Percentiles rank a stretch among this genome's conserved stretches.
Evolutionary conservation across 257 asterid species (phyloP).

Genomic region (Schizonepeta tenuifolia): DNA sequence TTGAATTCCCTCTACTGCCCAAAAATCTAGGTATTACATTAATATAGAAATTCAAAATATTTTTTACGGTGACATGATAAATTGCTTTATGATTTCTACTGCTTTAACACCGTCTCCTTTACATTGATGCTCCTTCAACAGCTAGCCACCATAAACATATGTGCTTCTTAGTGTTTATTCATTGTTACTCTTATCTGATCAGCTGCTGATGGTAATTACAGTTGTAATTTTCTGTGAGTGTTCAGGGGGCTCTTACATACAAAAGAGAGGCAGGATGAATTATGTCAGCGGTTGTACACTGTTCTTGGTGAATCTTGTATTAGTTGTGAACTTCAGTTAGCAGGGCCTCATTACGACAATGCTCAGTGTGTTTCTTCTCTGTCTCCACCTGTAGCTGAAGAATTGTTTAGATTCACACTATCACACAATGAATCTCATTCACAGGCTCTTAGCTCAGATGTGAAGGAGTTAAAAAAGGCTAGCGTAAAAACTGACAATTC

Average conservation of each 20-base stretch:
- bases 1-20: not conserved
- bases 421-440: conserved; percentile 61
- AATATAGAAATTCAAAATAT: not conserved
- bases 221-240: conserved; percentile 23
- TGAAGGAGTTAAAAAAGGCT: conserved; percentile 61
- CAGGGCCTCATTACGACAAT: conserved; percentile 54
- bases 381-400: conserved; percentile 58
- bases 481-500: conserved; percentile 68
- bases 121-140: not conserved
- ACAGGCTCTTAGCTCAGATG: conserved; percentile 71
- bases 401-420: conserved; percentile 61
- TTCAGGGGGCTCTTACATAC: conserved; percentile 72
- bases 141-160: not conserved
- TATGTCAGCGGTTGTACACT: conserved; percentile 48
- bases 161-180: not conserved
- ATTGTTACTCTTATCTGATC: conserved; percentile 14
- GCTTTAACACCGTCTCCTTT: not conserved
- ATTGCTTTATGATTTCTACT: not conserved
- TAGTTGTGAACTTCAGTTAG: conserved; percentile 75
- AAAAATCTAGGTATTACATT: not conserved
- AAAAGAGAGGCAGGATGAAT: conserved; percentile 65
- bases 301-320: conserved; percentile 77
- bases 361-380: conserved; percentile 54
- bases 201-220: conserved; percentile 2
- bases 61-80: not conserved